Conservation (phyloP, 2,329 filamentous ascomycete species). For the Drechslera avenae region DNA sequence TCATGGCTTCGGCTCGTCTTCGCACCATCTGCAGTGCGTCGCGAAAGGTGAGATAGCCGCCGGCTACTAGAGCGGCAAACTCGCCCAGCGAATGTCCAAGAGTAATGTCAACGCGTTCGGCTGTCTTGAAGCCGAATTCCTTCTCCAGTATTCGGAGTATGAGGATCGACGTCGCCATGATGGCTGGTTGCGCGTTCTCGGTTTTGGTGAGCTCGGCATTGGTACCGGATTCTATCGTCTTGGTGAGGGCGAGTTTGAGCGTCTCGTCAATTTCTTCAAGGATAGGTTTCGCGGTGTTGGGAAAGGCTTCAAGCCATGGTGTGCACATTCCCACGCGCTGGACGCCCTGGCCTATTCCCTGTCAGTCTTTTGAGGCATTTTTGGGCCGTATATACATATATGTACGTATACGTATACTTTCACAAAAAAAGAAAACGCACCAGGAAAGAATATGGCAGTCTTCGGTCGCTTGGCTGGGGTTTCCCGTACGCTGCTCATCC, state of each 20-base stretch:
- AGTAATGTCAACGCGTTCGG: slow-evolving; percentile 76
- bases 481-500: slow-evolving; percentile 38
- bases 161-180: slow-evolving; percentile 92
- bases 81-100: slow-evolving; percentile 92
- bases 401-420: no score
- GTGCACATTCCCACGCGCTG: slow-evolving; percentile 86
- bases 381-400: neutral
- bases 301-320: slow-evolving; percentile 87
- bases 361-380: slow-evolving; percentile 14
- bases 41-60: slow-evolving; percentile 76
- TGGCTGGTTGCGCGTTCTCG: slow-evolving; percentile 88
- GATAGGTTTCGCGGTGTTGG: slow-evolving; percentile 73
- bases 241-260: slow-evolving; percentile 75
- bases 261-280: slow-evolving; percentile 84
- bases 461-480: slow-evolving; percentile 37
- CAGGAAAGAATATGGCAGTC: slow-evolving; percentile 49
- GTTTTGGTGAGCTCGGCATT: slow-evolving; percentile 78
- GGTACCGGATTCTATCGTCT: slow-evolving; percentile 79
- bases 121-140: slow-evolving; percentile 78
- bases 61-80: slow-evolving; percentile 87
- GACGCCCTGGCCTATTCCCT: slow-evolving; percentile 74
- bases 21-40: slow-evolving; percentile 80
- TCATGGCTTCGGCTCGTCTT: slow-evolving; percentile 81
- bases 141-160: slow-evolving; percentile 85
- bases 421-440: no score